Evolutionary conservation across 2,329 filamentous ascomycete genomes (phyloP).

Genomic region (Emericellopsis atlantica): DNA sequence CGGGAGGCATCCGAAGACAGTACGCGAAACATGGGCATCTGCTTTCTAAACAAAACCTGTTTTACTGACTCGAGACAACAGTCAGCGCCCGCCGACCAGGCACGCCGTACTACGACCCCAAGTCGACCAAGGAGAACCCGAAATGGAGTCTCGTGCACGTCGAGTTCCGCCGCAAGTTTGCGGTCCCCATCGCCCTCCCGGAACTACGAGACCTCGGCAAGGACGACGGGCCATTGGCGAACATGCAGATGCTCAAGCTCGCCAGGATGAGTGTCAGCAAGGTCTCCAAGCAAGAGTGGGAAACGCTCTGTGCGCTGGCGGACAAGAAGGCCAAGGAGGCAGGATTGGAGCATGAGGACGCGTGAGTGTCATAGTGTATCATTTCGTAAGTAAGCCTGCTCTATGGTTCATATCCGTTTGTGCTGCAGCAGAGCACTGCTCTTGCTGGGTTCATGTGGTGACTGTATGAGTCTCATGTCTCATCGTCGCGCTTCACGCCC

Average conservation of each 20-base stretch:
- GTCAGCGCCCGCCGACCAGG: conserved; percentile 18
- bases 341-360: conserved; percentile 21
- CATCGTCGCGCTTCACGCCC: no score
- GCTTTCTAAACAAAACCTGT: not conserved
- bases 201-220: conserved; percentile 56
- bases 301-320: conserved; percentile 42
- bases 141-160: conserved; percentile 85
- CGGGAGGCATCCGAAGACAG: conserved; percentile 70
- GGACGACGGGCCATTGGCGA: conserved; percentile 44
- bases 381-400: no score
- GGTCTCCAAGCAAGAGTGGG: conserved; percentile 53
- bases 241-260: conserved; percentile 76
- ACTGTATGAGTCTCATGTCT: no score
- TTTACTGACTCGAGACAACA: conserved; percentile 6
- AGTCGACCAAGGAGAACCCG: conserved; percentile 43
- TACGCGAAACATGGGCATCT: conserved; percentile 21
- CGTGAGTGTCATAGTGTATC: not conserved
- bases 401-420: no score
- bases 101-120: conserved; percentile 69
- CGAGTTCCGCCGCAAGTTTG: conserved; percentile 73
- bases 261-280: conserved; percentile 70
- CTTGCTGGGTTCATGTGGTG: no score
- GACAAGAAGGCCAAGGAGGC: conserved; percentile 25
- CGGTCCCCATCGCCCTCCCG: conserved; percentile 53
- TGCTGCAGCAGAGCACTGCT: no score